Conservation (phyloP, 192 early-diverging fungal species). For the Dispira simplex region DNA sequence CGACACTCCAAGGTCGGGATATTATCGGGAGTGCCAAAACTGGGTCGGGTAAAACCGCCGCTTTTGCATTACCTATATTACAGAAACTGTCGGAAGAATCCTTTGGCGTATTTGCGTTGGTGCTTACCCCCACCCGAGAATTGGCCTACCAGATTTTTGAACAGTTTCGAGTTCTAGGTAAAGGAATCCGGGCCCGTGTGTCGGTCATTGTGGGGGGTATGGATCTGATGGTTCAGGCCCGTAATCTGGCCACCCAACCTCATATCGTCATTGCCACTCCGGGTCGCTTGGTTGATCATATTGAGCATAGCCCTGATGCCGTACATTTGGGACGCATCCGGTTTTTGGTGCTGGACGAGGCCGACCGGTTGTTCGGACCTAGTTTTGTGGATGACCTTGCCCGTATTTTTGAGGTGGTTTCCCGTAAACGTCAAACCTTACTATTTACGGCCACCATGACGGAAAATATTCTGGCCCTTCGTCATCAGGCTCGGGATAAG, state of each 20-base stretch:
- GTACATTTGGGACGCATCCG: conserved; percentile 53
- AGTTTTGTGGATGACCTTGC: conserved; percentile 75
- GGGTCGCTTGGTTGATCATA: conserved; percentile 86
- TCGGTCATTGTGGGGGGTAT: conserved; percentile 81
- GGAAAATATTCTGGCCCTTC: conserved; percentile 60
- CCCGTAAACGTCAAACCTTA: conserved; percentile 77
- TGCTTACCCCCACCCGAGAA: conserved; percentile 91
- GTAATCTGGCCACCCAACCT: conserved; percentile 66
- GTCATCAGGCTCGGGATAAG: conserved; percentile 24
- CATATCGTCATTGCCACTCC: conserved; percentile 94
- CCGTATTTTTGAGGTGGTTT: conserved; percentile 59
- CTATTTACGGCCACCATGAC: conserved; percentile 98
- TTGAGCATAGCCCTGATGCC: conserved; percentile 57
- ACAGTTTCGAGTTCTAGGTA: conserved; percentile 88
- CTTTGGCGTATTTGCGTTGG: conserved; percentile 90
- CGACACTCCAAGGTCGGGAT: conserved; percentile 58
- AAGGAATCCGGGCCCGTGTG: conserved; percentile 67
- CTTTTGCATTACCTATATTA: conserved; percentile 94
- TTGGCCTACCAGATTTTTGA: conserved; percentile 97
- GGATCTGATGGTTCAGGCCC: conserved; percentile 90
- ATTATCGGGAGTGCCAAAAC: conserved; percentile 93
- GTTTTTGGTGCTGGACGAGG: conserved; percentile 93
- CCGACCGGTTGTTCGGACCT: conserved; percentile 74
- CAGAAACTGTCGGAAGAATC: conserved; percentile 92
- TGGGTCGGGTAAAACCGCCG: conserved; percentile 94